Evolutionary conservation across 768 basidiomycete genomes (phyloP).

Genomic region (Kwoniella dejecticola): DNA sequence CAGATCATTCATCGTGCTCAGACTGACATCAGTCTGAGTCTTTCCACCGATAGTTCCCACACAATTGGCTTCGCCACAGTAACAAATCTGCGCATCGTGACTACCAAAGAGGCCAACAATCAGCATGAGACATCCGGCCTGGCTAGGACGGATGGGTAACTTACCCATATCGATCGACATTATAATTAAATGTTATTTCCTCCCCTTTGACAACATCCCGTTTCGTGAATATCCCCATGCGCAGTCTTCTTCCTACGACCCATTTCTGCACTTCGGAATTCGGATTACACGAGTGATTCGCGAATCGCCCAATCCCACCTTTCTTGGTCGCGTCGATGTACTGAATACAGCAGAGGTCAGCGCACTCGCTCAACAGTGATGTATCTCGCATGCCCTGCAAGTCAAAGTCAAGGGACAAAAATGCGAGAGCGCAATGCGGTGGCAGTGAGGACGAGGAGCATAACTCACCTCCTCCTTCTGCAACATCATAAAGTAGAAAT

Average conservation of each 20-base stretch:
- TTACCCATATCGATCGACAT: constrained; percentile 97
- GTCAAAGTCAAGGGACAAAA: neutral
- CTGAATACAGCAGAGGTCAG: constrained; percentile 47
- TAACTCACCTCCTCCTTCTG: constrained; percentile 88
- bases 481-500: constrained; percentile 99
- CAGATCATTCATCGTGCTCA: constrained; percentile 85
- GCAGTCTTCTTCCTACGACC: constrained; percentile 82
- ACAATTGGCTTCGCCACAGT: constrained; percentile 93
- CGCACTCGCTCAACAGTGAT: too few relatives aligned
- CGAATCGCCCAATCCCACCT: constrained; percentile 94
- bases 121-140: neutral
- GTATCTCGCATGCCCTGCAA: neutral
- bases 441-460: too few relatives aligned
- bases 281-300: constrained; percentile 96
- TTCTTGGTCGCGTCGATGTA: constrained; percentile 98
- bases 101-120: constrained; percentile 56
- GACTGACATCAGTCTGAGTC: constrained; percentile 84
- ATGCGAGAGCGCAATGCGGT: too few relatives aligned
- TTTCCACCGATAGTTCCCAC: constrained; percentile 96
- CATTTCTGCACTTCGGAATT: constrained; percentile 99
- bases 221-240: constrained; percentile 98
- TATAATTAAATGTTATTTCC: constrained; percentile 98
- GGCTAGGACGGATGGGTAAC: constrained; percentile 42
- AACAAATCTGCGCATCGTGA: constrained; percentile 91
- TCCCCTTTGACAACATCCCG: constrained; percentile 69